Evolutionary conservation across 2,329 filamentous ascomycete genomes (phyloP).

Genomic region (Phaeosphaeriaceae sp.): DNA sequence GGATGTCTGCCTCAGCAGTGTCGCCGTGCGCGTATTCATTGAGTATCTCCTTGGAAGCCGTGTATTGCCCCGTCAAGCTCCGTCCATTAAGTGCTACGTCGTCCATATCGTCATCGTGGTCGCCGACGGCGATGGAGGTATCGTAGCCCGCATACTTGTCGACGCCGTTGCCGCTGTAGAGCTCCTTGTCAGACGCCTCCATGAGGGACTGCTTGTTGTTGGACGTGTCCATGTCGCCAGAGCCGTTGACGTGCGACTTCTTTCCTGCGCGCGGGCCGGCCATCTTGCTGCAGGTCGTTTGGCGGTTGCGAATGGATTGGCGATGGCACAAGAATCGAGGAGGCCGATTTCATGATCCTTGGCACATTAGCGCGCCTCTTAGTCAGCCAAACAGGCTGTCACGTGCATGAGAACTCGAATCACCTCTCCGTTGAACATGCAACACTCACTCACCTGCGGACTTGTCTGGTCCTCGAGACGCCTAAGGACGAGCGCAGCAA

Average conservation of each 20-base stretch:
- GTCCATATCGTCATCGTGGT: constrained; percentile 79
- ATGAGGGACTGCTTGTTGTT: constrained; percentile 94
- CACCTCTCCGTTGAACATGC: neutral
- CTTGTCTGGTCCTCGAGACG: neutral
- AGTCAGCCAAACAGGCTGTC: constrained; percentile 2
- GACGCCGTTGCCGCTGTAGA: constrained; percentile 73
- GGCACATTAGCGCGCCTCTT: constrained; percentile 17
- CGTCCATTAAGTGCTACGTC: constrained; percentile 71
- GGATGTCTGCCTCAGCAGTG: constrained; percentile 89
- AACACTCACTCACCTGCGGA: no score
- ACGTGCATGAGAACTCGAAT: neutral
- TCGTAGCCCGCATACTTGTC: constrained; percentile 92
- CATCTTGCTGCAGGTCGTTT: constrained; percentile 40
- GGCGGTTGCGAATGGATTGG: constrained; percentile 15
- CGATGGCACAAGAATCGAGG: constrained; percentile 19
- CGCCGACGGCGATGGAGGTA: constrained; percentile 81
- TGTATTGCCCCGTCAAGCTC: constrained; percentile 92
- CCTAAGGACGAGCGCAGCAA: neutral
- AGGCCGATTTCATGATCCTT: constrained; percentile 24
- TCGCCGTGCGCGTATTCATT: constrained; percentile 91
- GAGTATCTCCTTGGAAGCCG: constrained; percentile 87
- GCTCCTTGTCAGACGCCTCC: constrained; percentile 84
- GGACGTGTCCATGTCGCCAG: constrained; percentile 77
- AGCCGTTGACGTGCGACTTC: constrained; percentile 82
- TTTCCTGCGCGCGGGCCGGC: constrained; percentile 57